Conservation (phyloP, 768 basidiomycete genomes). For the Suillus americanus region DNA sequence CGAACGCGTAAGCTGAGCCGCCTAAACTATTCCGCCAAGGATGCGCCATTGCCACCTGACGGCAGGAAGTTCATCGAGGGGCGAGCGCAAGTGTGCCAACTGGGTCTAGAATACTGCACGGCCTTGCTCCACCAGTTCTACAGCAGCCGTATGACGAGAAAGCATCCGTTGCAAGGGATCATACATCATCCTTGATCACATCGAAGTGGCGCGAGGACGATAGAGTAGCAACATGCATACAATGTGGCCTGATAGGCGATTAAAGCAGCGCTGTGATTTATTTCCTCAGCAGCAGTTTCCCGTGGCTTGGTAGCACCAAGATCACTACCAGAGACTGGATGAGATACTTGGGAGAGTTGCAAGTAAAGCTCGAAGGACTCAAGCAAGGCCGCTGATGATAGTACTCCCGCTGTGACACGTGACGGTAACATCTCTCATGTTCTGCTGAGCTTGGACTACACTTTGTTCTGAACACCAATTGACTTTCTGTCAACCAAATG, state of each 20-base stretch:
- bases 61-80: neutral
- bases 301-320: constrained; percentile 11
- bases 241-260: constrained; percentile 28
- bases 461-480: neutral
- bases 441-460: neutral
- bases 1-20: neutral
- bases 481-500: neutral
- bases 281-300: constrained; percentile 12
- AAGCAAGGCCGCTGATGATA: neutral
- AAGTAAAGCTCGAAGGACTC: neutral
- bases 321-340: constrained; percentile 7
- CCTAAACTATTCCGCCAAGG: constrained; percentile 10
- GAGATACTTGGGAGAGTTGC: neutral
- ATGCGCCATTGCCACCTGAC: neutral
- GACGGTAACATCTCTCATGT: neutral
- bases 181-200: neutral
- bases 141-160: neutral
- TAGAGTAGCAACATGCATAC: too few relatives aligned
- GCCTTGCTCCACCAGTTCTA: neutral
- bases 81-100: neutral
- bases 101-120: neutral
- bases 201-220: constrained; percentile 2
- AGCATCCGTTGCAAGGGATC: neutral
- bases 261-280: constrained; percentile 24
- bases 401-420: neutral